Base-by-base conservation (phyloP, 2,329 filamentous ascomycete species). In the Colletotrichum spinosum region DNA sequence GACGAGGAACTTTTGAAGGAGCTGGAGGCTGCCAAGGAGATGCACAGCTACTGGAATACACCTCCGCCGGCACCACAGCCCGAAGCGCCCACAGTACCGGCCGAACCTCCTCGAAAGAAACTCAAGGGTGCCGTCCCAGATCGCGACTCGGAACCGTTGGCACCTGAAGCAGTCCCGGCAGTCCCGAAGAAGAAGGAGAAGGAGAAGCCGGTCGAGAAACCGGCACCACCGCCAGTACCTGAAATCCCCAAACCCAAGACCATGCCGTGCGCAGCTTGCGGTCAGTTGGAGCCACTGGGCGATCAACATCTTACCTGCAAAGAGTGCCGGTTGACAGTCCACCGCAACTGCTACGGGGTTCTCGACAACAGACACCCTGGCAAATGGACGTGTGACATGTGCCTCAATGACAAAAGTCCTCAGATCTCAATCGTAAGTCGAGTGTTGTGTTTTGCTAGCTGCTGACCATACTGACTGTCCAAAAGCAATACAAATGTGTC, bases 341-440 rank as follows among this genome's bases (percentile, higher is more conserved):
- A 99, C 77, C 91, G 92, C 58, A 88, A 89, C 67, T 99, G 96
- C 78, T 99, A 98, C 74, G 96, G 96, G n/a, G 85, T 98, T 38
- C 70, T 86, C 44, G 88, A 90, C 50, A 88, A 90, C 61, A 88
- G 92, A 46, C 85, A 84, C 58, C 85, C 88, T 38, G 86, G 85
- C 49, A 97, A 97, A 78, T 99, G 96, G 96, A 88, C 91, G 45
- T 99, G 96, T 77, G 96, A 98, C 78, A 97, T 94, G 87, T 99
- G 96, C 78, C 84, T 89, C 42, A 99, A 99, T 74, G 96, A 99
- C 75, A 93, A 94, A 76, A 95, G 91, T 72, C 94, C 95, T 6
- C 90, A 93, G 70, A 90, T 97, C 49, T 97, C 96, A n/a, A 95
- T 97, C 63, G 91, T 92, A 84, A 84, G 89, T 83, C 64, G 15